Evolutionary conservation across 1,284 basidiomycete species (phyloP).

Genomic region (Wallemia ichthyophaga): DNA sequence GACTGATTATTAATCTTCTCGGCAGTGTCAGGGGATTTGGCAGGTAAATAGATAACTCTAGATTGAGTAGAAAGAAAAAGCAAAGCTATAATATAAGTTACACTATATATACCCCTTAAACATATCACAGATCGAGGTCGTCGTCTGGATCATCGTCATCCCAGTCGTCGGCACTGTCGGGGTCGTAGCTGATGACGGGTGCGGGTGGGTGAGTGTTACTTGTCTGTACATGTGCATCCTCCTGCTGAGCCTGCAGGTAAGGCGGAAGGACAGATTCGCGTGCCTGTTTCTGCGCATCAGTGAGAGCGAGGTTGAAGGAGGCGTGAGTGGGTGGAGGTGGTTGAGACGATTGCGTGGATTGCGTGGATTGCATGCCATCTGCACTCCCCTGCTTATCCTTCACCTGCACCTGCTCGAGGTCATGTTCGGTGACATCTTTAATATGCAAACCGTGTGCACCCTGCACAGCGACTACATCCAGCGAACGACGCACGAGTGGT

Average conservation of each 20-base stretch:
- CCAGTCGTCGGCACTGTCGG: conserved; percentile 59
- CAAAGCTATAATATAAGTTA: not conserved
- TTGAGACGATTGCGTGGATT: not conserved
- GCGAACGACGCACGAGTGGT: no score
- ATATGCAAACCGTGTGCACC: no score
- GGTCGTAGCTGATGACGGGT: conserved; percentile 32
- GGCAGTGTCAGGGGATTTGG: not conserved
- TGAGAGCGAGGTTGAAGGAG: conserved; percentile 63
- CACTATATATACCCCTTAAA: not conserved
- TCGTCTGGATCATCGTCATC: conserved; percentile 74
- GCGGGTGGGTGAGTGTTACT: not conserved
- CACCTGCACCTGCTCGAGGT: no score
- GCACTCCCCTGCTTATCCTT: no score
- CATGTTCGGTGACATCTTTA: no score
- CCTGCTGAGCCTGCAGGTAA: conserved; percentile 19
- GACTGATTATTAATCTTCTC: not conserved
- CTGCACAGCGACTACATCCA: no score
- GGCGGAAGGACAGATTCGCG: conserved; percentile 53
- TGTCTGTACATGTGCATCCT: not conserved
- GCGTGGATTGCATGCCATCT: no score
- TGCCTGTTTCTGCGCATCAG: conserved; percentile 46
- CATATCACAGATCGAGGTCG: conserved; percentile 39
- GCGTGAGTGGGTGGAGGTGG: conserved; percentile 19
- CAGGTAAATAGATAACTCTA: no score
- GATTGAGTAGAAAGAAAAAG: no score